Evolutionary conservation across 2,329 filamentous ascomycete genomes (phyloP).

Genomic region (Pseudocercospora musae): DNA sequence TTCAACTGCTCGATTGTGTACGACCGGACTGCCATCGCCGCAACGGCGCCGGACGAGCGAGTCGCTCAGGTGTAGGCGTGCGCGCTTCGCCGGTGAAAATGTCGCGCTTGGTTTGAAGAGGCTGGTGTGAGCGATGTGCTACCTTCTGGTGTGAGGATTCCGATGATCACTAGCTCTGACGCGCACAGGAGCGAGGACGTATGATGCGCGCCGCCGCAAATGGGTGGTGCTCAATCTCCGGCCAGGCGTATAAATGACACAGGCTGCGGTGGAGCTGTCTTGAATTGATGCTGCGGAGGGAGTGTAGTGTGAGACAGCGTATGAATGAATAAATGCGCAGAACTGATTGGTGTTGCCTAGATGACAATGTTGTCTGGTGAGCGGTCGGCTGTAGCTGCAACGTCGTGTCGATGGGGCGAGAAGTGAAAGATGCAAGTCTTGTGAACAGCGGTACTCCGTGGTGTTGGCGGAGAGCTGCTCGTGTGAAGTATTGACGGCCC

Average conservation of each 20-base stretch:
- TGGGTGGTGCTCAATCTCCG: neutral
- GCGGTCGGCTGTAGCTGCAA: neutral
- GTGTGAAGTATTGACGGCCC: neutral
- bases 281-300: neutral
- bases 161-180: neutral
- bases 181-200: neutral
- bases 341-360: neutral
- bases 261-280: neutral
- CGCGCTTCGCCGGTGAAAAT: neutral
- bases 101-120: neutral
- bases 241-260: neutral
- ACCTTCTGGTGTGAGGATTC: neutral
- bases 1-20: conserved; percentile 77
- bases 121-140: neutral
- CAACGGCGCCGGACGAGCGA: neutral
- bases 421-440: neutral
- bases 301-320: neutral
- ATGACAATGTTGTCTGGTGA: neutral
- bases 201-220: neutral
- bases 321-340: neutral
- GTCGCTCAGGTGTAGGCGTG: conserved; percentile 5
- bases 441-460: neutral
- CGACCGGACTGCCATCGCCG: conserved; percentile 44
- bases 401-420: neutral
- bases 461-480: neutral